phyloP scores from a whole-genome alignment of 768 basidiomycete species.

The Mycena amicta region DNA sequence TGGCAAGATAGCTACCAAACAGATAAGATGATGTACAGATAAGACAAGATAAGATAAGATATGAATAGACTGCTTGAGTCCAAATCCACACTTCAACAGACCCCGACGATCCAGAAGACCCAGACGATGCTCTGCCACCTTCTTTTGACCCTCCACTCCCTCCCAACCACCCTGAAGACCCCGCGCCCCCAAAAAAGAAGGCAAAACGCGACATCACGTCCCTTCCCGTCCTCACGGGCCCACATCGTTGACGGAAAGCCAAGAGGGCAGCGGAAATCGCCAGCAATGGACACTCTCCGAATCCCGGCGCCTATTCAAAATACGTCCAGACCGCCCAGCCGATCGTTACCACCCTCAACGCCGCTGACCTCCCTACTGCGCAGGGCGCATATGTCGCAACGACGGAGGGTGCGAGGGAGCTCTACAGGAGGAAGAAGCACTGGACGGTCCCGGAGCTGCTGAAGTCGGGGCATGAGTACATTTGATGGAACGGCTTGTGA shows the following conservation, averaged over 20 bases:
- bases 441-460: neutral
- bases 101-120: neutral
- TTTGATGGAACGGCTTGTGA: neutral
- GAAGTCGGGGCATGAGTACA: neutral
- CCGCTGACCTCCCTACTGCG: neutral
- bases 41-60: no score
- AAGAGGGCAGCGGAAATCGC: neutral
- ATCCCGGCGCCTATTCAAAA: neutral
- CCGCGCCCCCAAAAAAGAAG: neutral
- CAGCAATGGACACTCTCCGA: neutral
- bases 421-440: neutral
- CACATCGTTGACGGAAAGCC: neutral
- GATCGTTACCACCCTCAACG: neutral
- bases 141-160: neutral
- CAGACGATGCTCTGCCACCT: neutral
- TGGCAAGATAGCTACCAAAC: no score
- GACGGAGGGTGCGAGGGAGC: neutral
- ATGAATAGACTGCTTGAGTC: no score
- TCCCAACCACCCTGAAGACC: neutral
- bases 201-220: neutral
- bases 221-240: neutral
- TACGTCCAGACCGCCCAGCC: neutral
- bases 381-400: neutral
- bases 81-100: no score
- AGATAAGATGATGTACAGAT: no score